These are phyloP conservation scores for Handroanthus guayacan DNA, from an alignment of 257 asterid genomes.

Conservation along the genomic window DNA sequence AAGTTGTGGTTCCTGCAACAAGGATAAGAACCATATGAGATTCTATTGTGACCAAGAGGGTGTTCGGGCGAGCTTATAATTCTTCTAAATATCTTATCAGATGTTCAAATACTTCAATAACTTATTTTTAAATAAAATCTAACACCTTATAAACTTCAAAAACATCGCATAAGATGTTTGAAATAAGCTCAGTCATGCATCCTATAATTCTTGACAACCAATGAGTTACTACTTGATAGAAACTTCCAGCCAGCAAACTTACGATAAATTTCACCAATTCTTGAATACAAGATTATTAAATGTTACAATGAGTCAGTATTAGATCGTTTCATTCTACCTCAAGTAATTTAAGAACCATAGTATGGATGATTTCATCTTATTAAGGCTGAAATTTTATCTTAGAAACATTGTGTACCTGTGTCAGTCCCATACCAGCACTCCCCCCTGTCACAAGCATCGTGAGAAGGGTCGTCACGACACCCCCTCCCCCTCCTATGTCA, in stretches of 20 bases:
- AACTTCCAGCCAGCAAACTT: neutral
- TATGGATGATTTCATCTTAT: neutral
- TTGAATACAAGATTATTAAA: neutral
- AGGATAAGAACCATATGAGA: slow-evolving; percentile 5
- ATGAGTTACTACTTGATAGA: neutral
- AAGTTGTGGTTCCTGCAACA: slow-evolving; percentile 80
- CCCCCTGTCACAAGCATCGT: slow-evolving; percentile 92
- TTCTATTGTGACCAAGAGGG: neutral
- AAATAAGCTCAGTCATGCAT: no score
- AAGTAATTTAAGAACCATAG: neutral
- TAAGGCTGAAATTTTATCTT: neutral
- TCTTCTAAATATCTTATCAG: no score
- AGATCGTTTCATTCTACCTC: neutral
- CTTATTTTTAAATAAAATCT: no score
- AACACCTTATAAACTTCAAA: no score
- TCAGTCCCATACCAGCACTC: slow-evolving; percentile 62
- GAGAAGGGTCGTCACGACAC: slow-evolving; percentile 65
- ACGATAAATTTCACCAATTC: neutral
- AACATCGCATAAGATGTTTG: no score
- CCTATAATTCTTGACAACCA: neutral
- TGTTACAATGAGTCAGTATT: neutral
- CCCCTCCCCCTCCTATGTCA: slow-evolving; percentile 63
- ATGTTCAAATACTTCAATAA: no score
- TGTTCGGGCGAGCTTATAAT: no score
- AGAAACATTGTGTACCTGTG: slow-evolving; percentile 60